Evolutionary conservation across 2,329 filamentous ascomycete species (phyloP), one percentile per base, ranked within the genome.

Genomic region (Stemphylium beticola): DNA sequence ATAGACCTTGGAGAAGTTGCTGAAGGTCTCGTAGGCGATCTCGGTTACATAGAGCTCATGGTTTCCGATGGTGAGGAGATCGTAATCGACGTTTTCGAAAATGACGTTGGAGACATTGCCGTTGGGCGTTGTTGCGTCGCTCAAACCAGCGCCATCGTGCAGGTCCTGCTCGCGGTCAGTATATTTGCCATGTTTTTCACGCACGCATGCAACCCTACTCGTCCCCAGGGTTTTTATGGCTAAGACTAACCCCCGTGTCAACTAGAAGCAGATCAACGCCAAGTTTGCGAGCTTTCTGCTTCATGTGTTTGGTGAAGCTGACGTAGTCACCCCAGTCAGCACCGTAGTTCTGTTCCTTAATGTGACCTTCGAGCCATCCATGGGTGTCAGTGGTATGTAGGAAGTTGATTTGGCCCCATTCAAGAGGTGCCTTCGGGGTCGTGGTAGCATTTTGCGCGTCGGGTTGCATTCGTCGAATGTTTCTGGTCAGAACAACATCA

Each of bases 371-470:
- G 15, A 87, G 76, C 85, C 85, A 85, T 17, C 83, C 83, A 65
- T 86, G 84, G 0, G 83, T 85, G 58, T 87, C 84, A 2, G 83
- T 86, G 1, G 84, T 87, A 61, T 87, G 85, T 20, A 87, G 78
- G 75, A 96, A 84, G 63, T 87, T 87, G 62, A 87, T 71, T 67
- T 87, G 83, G 2, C 85, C 85, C 85, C 85, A 87, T 77, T 84
- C 82, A 7, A 87, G 74, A 17, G 72, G 76, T 14, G 60, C 71
- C 36, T 65, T 72, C 3, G 77, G 77, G 10, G 61, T 58, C 4
- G 69, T 67, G 2, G 73, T 73, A 0, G 77, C 71, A 45, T 75
- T 76, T 49, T 72, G 72, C 12, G 78, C 75, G 50, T 78, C 78
- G 7, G 78, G 78, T 57, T 80, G 78, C 76, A 78, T 78, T 5